A percentile compares a stretch with the other conserved stretches of the same genome.
phyloP scores from a whole-genome alignment of 2,329 filamentous ascomycete species.

The Aspergillus ustus region DNA sequence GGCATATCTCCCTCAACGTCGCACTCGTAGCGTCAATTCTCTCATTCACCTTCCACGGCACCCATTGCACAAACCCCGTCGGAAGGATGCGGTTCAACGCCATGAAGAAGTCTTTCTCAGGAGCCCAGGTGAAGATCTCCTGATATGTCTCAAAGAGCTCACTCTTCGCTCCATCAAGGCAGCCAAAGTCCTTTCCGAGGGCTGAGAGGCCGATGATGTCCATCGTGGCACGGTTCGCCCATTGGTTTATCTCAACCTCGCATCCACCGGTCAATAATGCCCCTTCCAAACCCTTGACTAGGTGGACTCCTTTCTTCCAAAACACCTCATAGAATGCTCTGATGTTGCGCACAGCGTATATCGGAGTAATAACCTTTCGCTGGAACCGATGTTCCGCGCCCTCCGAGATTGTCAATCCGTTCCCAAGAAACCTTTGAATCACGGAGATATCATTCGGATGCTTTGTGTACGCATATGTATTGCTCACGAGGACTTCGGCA shows the following conservation, averaged over 20 bases:
- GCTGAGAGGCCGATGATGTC: constrained; percentile 14
- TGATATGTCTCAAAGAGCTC: background rate
- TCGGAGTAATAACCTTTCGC: background rate
- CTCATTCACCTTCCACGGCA: constrained; percentile 6
- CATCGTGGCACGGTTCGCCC: constrained; percentile 2
- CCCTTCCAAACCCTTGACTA: background rate
- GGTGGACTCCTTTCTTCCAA: background rate
- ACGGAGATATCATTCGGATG: background rate
- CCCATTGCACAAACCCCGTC: background rate
- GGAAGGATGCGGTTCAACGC: background rate
- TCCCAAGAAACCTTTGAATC: background rate
- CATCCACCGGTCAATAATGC: background rate
- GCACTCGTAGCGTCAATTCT: background rate
- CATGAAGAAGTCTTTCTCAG: constrained; percentile 4
- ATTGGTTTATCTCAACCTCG: constrained; percentile 4
- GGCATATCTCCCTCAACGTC: background rate
- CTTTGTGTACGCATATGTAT: constrained; percentile 5
- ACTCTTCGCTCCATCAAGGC: background rate
- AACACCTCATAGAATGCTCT: background rate
- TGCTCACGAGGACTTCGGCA: constrained; percentile 1
- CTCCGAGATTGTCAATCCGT: background rate
- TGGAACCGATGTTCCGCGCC: constrained; percentile 5
- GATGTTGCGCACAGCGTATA: background rate
- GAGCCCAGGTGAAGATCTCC: background rate
- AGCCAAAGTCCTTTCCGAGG: constrained; percentile 2